Conservation (phyloP, 208 protist genomes). For the Naegleria lovaniensis region DNA sequence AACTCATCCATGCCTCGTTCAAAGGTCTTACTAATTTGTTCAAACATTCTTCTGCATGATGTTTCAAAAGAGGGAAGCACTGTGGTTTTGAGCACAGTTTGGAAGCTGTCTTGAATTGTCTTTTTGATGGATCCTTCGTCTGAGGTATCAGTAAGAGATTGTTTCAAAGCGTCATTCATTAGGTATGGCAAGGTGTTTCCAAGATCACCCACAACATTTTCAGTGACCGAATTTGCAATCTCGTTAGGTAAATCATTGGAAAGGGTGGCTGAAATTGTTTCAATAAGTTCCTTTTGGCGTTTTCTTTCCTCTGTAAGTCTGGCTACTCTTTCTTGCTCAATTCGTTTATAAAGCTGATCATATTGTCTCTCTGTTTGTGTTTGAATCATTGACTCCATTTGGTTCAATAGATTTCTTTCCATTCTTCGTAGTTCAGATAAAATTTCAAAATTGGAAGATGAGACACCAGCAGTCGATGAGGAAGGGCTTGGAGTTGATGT, state of each 20-base stretch:
- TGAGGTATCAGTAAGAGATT: neutral
- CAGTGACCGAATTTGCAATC: neutral
- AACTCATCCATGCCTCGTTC: neutral
- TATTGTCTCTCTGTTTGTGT: neutral
- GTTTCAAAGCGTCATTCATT: neutral
- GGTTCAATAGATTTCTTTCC: neutral
- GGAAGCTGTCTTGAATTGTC: neutral
- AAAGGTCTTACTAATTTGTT: slow-evolving; percentile 18
- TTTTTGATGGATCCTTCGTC: neutral
- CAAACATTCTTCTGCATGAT: slow-evolving; percentile 20
- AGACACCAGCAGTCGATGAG: too few species aligned
- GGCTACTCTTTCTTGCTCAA: neutral
- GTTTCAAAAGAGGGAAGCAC: neutral
- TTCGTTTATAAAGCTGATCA: neutral
- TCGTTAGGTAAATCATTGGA: neutral
- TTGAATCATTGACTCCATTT: neutral
- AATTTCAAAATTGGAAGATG: neutral
- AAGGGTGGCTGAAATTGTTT: neutral
- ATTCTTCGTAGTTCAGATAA: neutral
- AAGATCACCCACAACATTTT: neutral
- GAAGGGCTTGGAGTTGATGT: neutral
- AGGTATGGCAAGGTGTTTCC: neutral
- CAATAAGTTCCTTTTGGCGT: neutral
- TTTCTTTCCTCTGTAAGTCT: neutral
- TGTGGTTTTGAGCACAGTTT: neutral